phyloP scores from a whole-genome alignment of 179 eudicot species.

The Heliamphora pulchella region DNA sequence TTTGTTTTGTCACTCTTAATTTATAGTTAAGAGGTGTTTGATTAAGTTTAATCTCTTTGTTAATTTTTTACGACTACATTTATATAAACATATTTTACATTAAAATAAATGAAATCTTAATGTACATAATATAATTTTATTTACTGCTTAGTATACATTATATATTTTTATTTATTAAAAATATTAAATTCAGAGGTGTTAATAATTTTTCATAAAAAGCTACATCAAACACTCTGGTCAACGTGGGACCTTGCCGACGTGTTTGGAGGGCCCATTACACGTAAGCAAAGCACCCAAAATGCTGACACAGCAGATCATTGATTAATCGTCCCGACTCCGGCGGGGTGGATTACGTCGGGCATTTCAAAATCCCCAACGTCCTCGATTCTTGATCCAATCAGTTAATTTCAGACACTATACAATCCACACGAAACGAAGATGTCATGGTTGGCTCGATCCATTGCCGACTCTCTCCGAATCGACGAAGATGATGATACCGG shows the following conservation, averaged over 20 bases:
- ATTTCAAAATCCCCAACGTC: not conserved
- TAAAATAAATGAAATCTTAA: too few species aligned
- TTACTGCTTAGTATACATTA: too few species aligned
- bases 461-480: constrained; percentile 65
- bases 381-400: not conserved
- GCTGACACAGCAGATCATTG: not conserved
- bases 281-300: not conserved
- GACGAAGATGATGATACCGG: constrained; percentile 37
- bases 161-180: too few species aligned
- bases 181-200: too few species aligned
- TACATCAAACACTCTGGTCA: not conserved
- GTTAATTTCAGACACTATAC: not conserved
- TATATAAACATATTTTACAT: too few species aligned
- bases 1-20: too few species aligned
- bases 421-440: constrained; percentile 14
- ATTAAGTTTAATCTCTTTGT: too few species aligned
- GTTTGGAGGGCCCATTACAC: not conserved
- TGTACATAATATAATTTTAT: too few species aligned
- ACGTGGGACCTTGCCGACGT: not conserved
- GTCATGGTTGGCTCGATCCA: constrained; percentile 86
- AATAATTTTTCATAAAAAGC: too few species aligned
- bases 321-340: not conserved
- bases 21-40: too few species aligned
- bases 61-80: too few species aligned
- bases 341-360: not conserved